Evolutionary conservation across 768 basidiomycete genomes (phyloP).

Genomic region (Lactarius akahatsu): DNA sequence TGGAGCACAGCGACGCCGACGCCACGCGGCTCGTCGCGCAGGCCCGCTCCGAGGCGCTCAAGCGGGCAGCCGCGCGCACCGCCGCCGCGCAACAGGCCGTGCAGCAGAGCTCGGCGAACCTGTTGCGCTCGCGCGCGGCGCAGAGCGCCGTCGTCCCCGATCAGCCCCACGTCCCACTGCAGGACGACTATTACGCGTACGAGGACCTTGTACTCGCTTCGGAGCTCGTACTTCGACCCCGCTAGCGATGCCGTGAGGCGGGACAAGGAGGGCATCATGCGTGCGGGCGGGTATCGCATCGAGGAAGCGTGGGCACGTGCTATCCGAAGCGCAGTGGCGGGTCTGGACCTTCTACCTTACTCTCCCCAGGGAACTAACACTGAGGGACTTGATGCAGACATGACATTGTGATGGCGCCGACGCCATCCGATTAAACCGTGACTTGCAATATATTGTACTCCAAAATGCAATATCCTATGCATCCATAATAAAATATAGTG

Average conservation of each 20-base stretch:
- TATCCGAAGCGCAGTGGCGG: slow-evolving; percentile 68
- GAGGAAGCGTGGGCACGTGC: slow-evolving; percentile 88
- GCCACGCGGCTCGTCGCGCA: slow-evolving; percentile 69
- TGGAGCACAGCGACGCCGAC: slow-evolving; percentile 74
- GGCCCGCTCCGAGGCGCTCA: slow-evolving; percentile 61
- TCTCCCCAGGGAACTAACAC: slow-evolving; percentile 20
- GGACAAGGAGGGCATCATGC: slow-evolving; percentile 76
- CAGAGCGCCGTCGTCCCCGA: slow-evolving; percentile 70
- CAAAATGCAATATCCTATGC: background rate
- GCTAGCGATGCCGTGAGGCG: slow-evolving; percentile 73
- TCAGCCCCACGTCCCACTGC: slow-evolving; percentile 74
- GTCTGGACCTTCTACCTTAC: slow-evolving; percentile 58
- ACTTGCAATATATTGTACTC: background rate
- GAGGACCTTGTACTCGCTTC: slow-evolving; percentile 63
- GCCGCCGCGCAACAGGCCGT: slow-evolving; percentile 34
- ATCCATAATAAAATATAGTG: background rate
- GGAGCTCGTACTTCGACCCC: slow-evolving; percentile 64
- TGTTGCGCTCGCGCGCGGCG: slow-evolving; percentile 62
- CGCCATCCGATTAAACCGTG: background rate
- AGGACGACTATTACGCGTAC: slow-evolving; percentile 75
- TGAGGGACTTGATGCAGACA: slow-evolving; percentile 40
- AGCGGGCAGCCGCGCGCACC: slow-evolving; percentile 58
- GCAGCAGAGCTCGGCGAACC: slow-evolving; percentile 36
- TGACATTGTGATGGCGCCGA: slow-evolving; percentile 49
- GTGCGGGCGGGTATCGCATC: slow-evolving; percentile 77